Evolutionary conservation across 306 rosid genomes (phyloP), one percentile per base, ranked within the genome.

Genomic region (Nissolia schottii): DNA sequence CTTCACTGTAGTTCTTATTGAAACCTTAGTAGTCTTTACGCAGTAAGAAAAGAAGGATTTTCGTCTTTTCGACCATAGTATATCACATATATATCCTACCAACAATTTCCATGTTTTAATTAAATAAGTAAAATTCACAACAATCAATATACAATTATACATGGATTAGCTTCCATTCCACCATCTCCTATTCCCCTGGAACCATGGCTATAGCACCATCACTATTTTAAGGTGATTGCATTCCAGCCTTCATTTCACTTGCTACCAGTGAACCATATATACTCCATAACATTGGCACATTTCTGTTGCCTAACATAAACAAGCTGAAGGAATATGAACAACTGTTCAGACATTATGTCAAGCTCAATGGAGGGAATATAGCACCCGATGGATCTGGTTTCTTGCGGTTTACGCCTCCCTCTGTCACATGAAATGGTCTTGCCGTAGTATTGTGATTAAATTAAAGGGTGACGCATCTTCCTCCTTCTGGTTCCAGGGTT

Each of bases 401-500:
- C 28, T 12, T 35, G 66, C 29, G 3, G 27, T 62, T 62, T 38
- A 37, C 32, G 63, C 27, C 5, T 45, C 51, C n/a, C 4, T 31
- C 1, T 46, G 40, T 84, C 78, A 88, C 81, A 82, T 88, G 89
- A 91, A 91, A 81, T 91, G 85, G 73, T 88, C 97, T 78, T 68
- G 92, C 80, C 70, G 83, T 53, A 88, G 80, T 43, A 85, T 67
- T 18, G 82, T 81, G 32, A 89, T 74, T 57, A 87, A 76, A 70
- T 80, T 83, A 22, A 91, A 83, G 73, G 85, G 55, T 10, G 82
- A 28, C 37, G 75, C 86, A 16, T 82, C 97, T 57, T 88, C 95
- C 18, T 87, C 94, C 75, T 83, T 85, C 70, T 76, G 90, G 75
- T 87, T 91, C 97, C 95, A 80, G 51, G 83, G 37, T 71, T n/a